Conservation (phyloP, 2,329 filamentous ascomycete genomes). For the Coleophoma eucalyptorum region DNA sequence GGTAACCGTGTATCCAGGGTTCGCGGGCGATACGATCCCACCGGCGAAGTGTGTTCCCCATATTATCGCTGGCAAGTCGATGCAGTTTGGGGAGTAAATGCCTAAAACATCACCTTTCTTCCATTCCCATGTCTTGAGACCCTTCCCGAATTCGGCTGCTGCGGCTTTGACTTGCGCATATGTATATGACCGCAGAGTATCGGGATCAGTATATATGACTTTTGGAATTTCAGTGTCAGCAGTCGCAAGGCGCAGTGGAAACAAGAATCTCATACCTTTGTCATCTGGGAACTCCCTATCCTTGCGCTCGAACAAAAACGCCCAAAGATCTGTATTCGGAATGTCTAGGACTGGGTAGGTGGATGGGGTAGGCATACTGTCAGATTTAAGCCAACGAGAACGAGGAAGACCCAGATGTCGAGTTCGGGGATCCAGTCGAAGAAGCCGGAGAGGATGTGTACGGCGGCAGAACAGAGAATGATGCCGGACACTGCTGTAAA, state of each 20-base stretch:
- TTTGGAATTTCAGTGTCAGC: constrained; percentile 29
- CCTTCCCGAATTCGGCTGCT: constrained; percentile 75
- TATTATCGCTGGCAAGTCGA: constrained; percentile 75
- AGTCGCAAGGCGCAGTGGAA: no score
- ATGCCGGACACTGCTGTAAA: constrained; percentile 18
- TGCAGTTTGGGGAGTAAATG: constrained; percentile 79
- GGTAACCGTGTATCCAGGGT: constrained; percentile 79
- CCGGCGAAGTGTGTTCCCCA: constrained; percentile 83
- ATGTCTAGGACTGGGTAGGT: constrained; percentile 48
- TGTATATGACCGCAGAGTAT: constrained; percentile 66
- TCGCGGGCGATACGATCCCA: constrained; percentile 78
- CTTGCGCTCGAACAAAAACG: constrained; percentile 69
- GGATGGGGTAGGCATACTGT: constrained; percentile 25
- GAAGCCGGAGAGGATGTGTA: constrained; percentile 17
- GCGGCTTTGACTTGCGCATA: constrained; percentile 62
- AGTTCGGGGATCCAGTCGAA: constrained; percentile 21
- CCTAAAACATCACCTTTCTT: constrained; percentile 78
- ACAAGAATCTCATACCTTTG: constrained; percentile 52
- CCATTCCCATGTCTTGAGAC: constrained; percentile 74
- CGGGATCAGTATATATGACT: constrained; percentile 74
- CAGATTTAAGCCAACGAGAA: constrained; percentile 22
- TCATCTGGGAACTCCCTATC: constrained; percentile 64
- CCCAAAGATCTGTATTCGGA: constrained; percentile 75
- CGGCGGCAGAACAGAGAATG: constrained; percentile 11
- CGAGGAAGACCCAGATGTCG: constrained; percentile 16